Conservation (phyloP, 805 yeast species). For the Wickerhamomyces rabaulensis region DNA sequence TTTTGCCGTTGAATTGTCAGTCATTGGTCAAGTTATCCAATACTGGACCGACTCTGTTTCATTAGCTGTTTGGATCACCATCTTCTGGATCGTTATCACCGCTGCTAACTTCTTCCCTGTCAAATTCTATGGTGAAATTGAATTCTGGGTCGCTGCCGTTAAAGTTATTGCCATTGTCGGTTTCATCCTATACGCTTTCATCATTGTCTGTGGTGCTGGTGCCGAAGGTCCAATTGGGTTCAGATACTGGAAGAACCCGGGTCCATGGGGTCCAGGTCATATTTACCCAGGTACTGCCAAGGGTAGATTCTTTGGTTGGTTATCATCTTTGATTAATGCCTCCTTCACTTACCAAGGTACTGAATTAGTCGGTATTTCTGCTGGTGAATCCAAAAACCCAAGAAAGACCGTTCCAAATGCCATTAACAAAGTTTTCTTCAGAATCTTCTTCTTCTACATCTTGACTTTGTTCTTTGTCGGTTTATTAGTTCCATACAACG, state of each 20-base stretch:
- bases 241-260: slow-evolving; percentile 78
- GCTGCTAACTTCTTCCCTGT: slow-evolving; percentile 61
- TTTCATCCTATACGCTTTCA: slow-evolving; percentile 58
- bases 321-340: slow-evolving; percentile 63
- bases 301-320: slow-evolving; percentile 65
- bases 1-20: slow-evolving; percentile 68
- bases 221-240: slow-evolving; percentile 66
- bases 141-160: slow-evolving; percentile 66
- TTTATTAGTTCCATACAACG: slow-evolving; percentile 59
- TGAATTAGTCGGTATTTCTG: slow-evolving; percentile 69
- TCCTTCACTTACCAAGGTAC: slow-evolving; percentile 80
- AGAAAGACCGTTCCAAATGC: slow-evolving; percentile 48
- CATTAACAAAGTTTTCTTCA: slow-evolving; percentile 59
- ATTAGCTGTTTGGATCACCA: slow-evolving; percentile 64
- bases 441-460: slow-evolving; percentile 65
- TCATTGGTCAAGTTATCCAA: slow-evolving; percentile 59
- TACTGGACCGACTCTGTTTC: slow-evolving; percentile 71
- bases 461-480: slow-evolving; percentile 64
- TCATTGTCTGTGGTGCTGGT: slow-evolving; percentile 76
- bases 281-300: slow-evolving; percentile 42
- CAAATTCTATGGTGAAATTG: slow-evolving; percentile 65
- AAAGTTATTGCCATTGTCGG: slow-evolving; percentile 68
- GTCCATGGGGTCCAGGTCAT: slow-evolving; percentile 68
- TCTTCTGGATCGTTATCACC: slow-evolving; percentile 58
- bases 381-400: slow-evolving; percentile 71